Evolutionary conservation across 2,329 filamentous ascomycete species (phyloP).

Genomic region (Pseudocercospora vitis): DNA sequence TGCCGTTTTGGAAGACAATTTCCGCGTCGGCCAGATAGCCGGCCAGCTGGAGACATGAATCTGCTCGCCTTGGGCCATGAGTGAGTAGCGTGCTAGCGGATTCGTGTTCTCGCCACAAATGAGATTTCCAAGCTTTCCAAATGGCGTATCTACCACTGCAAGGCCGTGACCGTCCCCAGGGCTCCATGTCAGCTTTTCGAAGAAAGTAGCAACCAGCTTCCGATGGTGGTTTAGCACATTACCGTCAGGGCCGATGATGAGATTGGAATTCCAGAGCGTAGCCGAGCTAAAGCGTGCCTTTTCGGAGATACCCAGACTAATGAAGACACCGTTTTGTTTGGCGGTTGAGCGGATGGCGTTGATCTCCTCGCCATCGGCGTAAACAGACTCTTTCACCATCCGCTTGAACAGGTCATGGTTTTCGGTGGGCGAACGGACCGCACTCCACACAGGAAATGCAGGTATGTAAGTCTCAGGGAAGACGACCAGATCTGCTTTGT

Average conservation of each 20-base stretch:
- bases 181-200: conserved; percentile 57
- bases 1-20: conserved; percentile 3
- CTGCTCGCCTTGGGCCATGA: conserved; percentile 58
- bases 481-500: conserved; percentile 52
- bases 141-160: conserved; percentile 46
- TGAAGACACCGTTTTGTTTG: conserved; percentile 40
- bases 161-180: conserved; percentile 55
- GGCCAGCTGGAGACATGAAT: conserved; percentile 59
- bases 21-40: conserved; percentile 53
- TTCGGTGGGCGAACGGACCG: conserved; percentile 47
- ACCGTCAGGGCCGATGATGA: conserved; percentile 49
- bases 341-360: conserved; percentile 43
- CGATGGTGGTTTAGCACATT: conserved; percentile 53
- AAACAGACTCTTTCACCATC: conserved; percentile 48
- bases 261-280: conserved; percentile 54
- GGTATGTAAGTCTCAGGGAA: conserved; percentile 57
- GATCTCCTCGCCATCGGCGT: conserved; percentile 51
- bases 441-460: conserved; percentile 56
- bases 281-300: conserved; percentile 46
- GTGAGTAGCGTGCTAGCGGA: conserved; percentile 52
- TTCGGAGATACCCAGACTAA: conserved; percentile 55
- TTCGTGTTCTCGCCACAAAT: conserved; percentile 63
- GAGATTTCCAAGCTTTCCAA: conserved; percentile 50
- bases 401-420: conserved; percentile 54
- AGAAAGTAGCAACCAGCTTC: conserved; percentile 58